These are phyloP conservation scores for Peronospora farinosa DNA, from an alignment of 352 stramenopile genomes.

Conservation along the genomic window DNA sequence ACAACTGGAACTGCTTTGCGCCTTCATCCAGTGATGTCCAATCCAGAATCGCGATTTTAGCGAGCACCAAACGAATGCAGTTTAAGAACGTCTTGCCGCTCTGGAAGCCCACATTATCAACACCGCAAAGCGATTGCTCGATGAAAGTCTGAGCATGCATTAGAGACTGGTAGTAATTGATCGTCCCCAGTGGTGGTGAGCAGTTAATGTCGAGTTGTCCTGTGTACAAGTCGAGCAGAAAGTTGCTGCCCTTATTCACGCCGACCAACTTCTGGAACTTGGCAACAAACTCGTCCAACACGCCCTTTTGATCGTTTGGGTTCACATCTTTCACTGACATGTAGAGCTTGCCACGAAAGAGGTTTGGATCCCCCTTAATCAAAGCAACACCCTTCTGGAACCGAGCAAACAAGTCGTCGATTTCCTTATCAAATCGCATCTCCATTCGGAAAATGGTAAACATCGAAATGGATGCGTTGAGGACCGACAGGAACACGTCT, in stretches of 20 bases:
- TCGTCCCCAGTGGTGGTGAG: slow-evolving; percentile 58
- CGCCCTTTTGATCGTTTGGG: slow-evolving; percentile 48
- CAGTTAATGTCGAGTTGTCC: slow-evolving; percentile 65
- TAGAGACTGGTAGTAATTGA: slow-evolving; percentile 51
- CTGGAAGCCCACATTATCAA: slow-evolving; percentile 27
- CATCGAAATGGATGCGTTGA: slow-evolving; percentile 66
- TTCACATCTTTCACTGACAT: slow-evolving; percentile 83
- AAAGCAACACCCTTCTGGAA: slow-evolving; percentile 65
- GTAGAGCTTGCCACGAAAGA: slow-evolving; percentile 65
- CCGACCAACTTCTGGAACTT: slow-evolving; percentile 51
- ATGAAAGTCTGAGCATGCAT: slow-evolving; percentile 35
- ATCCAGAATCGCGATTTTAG: slow-evolving; percentile 76
- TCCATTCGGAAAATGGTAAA: slow-evolving; percentile 74
- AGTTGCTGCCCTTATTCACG: slow-evolving; percentile 53
- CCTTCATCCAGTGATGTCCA: slow-evolving; percentile 75
- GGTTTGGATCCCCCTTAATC: slow-evolving; percentile 47
- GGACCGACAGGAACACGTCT: slow-evolving; percentile 64
- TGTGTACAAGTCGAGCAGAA: slow-evolving; percentile 56
- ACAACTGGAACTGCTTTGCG: slow-evolving; percentile 44
- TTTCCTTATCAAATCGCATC: slow-evolving; percentile 70
- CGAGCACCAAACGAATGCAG: slow-evolving; percentile 70
- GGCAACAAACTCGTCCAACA: slow-evolving; percentile 45
- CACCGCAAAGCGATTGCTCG: slow-evolving; percentile 13
- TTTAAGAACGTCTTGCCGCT: slow-evolving; percentile 58
- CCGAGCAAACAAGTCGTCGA: slow-evolving; percentile 53